Base-by-base conservation (phyloP, 2,329 filamentous ascomycete genomes). In the Neofusicoccum umdonicola region DNA sequence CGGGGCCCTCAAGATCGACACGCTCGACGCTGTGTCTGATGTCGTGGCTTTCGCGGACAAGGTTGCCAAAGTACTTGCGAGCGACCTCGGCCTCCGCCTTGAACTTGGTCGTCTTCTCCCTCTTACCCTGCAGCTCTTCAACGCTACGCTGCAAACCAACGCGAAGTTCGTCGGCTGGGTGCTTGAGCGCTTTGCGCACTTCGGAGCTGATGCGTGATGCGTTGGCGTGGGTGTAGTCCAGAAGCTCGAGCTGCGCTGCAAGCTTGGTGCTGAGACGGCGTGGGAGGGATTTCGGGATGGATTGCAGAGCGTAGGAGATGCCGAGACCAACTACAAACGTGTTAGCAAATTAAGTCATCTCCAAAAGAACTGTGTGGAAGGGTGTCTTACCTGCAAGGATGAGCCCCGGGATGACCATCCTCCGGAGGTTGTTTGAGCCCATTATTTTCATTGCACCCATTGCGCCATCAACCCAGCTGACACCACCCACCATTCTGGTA, bases 161-260 rank as follows among this genome's bases (percentile, higher is more conserved):
- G 62, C 93, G 89, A 7, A 99, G 86, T 71, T 92, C 93, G 72
- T 94, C 90, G 1, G 93, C 91, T 0, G 95, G 95, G 71, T 91
- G 88, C 66, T 92, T 91, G 44, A 99, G 86, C 8, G 97, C 92
- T 74, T 93, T 92, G 69, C 94, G 91, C 47, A 97, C 92, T 63
- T 96, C 90, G 31, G 87, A 85, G 22, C 91, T 89, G 72, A 99
- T 96, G 62, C 95, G 91, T 17, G 85, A 83, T 50, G 93, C 88
- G 80, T 99, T 99, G 69, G 87, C 80, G 77, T 99, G 95, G 1
- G 95, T 91, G 74, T 98, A 99, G 80, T 99, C 95, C 73, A 97
- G 88, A 17, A 90, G 85, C 7, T 86, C 81, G 42, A 99, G 88
- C 71, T 93, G 91, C 37, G 87, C 82, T 2, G 92, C 89, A 65